Evolutionary conservation across 352 stramenopile species (phyloP), one percentile per base, ranked within the genome.

Genomic region (Globisporangium takayamanum): DNA sequence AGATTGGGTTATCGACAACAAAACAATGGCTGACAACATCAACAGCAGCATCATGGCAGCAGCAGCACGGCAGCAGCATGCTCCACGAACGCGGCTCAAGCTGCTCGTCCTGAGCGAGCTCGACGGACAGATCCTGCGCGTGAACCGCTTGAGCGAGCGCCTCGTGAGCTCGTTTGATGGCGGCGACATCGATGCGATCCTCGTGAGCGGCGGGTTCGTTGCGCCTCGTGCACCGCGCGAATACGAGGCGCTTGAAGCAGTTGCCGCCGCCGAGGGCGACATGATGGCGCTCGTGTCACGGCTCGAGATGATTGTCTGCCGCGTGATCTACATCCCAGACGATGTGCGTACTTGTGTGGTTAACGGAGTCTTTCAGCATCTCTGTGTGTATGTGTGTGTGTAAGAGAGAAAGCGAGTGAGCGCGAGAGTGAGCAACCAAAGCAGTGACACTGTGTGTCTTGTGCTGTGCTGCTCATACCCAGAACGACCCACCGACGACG

Each of bases 271-370:
- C 25, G 85, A 95, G 73, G 86, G 86, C 62, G 86, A 95, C 68
- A 93, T 94, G 84, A 94, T 90, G 78, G 82, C 86, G 64, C 69
- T 94, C 50, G 84, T 95, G 51, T 92, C 86, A 18, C 76, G 86
- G 28, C 78, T 95, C 41, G 86, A 95, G 59, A 91, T 85, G 69
- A 89, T 95, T 53, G 82, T 93, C 20, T 94, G 86, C 47, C 84
- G 84, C 26, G 82, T 95, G 11, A 46, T 95, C 12, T 95, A 95
- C 62, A 78, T 92, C 14, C 80, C 86, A 3, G 69, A 77, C 46
- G 76, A 87, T 15, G 83, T 88, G 55, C 22, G 67, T 63, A n/a
- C 50, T 15, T 1, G 7, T 57, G 42, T 20, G 3, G 45, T 10
- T 47, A 22, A 11, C 14, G 28, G 2, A 36, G 18, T 37, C 16